phyloP scores from a whole-genome alignment of 192 early-diverging fungal genomes.

The Umbelopsis sp. region DNA sequence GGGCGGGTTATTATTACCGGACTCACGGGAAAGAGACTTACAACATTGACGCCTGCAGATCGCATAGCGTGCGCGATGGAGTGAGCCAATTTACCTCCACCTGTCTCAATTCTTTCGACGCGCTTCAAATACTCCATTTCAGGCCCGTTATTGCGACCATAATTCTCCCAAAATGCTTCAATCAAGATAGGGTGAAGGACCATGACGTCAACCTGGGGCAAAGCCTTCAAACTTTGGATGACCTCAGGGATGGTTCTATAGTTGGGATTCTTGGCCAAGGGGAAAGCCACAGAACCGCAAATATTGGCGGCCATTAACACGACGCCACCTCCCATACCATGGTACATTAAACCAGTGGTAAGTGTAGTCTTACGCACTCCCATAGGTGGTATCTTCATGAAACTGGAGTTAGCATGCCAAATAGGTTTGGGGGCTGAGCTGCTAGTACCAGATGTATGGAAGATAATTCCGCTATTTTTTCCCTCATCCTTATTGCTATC shows the following conservation, averaged over 20 bases:
- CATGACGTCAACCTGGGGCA: not conserved
- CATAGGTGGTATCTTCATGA: not conserved
- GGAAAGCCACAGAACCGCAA: not conserved
- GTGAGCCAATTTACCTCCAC: not conserved
- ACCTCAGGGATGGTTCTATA: not conserved
- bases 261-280: conserved; percentile 3
- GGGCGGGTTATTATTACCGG: too few relatives aligned
- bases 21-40: not conserved
- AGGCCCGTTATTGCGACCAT: not conserved
- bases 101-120: not conserved
- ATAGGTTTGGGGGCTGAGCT: conserved; percentile 10
- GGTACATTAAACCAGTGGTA: conserved; percentile 1
- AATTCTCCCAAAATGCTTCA: not conserved
- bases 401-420: not conserved
- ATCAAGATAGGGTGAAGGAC: not conserved
- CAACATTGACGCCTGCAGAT: not conserved
- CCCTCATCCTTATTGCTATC: not conserved
- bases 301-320: not conserved
- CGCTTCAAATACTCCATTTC: not conserved
- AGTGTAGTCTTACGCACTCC: not conserved
- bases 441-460: conserved; percentile 11
- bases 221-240: not conserved
- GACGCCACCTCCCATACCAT: not conserved
- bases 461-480: not conserved
- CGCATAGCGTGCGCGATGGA: not conserved